phyloP scores from a whole-genome alignment of 306 rosid species.

The Rosa multiflora region DNA sequence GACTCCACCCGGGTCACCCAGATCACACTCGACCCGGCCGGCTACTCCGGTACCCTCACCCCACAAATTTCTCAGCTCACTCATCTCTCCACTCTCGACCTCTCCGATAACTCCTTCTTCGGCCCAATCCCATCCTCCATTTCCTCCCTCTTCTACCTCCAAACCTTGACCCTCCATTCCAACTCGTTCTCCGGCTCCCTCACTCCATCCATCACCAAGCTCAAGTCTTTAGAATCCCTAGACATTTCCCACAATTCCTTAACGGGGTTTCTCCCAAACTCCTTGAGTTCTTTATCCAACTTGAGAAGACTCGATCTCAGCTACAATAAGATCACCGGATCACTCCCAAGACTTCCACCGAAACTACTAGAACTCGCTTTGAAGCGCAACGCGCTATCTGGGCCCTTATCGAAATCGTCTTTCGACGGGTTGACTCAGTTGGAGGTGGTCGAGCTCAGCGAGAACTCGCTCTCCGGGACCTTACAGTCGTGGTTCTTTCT shows the following conservation, averaged over 20 bases:
- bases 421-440: conserved; percentile 48
- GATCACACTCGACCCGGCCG: conserved; percentile 84
- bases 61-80: conserved; percentile 66
- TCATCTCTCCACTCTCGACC: conserved; percentile 55
- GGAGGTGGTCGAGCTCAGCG: conserved; percentile 78
- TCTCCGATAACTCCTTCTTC: conserved; percentile 64
- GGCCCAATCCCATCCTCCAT: conserved; percentile 69
- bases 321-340: conserved; percentile 60
- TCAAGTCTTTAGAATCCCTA: conserved; percentile 53
- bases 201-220: conserved; percentile 48
- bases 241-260: conserved; percentile 63
- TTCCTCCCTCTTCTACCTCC: conserved; percentile 63
- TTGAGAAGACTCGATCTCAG: conserved; percentile 71
- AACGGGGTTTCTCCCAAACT: conserved; percentile 49
- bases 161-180: conserved; percentile 60
- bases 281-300: conserved; percentile 41
- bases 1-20: conserved; percentile 65
- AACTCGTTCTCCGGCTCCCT: conserved; percentile 61
- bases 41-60: conserved; percentile 71
- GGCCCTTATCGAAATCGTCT: conserved; percentile 45
- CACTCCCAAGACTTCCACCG: conserved; percentile 61
- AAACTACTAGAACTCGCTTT: conserved; percentile 67
- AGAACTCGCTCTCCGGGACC: conserved; percentile 53
- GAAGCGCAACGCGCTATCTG: conserved; percentile 60
- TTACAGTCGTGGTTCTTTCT: conserved; percentile 65